Conservation (phyloP, 257 asterid species). For the Nicotiana otophora region DNA sequence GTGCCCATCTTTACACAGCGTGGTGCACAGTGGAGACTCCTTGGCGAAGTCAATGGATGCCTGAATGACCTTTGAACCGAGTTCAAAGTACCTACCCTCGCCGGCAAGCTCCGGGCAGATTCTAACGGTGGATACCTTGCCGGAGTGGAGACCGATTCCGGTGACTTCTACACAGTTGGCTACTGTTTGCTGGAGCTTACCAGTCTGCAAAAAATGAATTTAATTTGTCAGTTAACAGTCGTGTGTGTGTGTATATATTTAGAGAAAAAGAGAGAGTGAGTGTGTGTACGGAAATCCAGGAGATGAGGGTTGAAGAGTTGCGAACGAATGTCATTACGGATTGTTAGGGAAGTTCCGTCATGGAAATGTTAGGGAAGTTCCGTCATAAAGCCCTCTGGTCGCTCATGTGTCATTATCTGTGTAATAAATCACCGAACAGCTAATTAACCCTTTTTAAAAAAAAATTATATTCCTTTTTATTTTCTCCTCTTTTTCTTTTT, state of each 20-base stretch:
- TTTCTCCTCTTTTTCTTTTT: too few species aligned
- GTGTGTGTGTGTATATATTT: not conserved
- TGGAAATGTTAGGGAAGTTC: too few species aligned
- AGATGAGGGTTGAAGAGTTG: slow-evolving; percentile 40
- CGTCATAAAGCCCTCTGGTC: too few species aligned
- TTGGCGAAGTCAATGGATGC: slow-evolving; percentile 59
- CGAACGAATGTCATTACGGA: slow-evolving; percentile 22
- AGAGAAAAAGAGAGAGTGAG: not conserved
- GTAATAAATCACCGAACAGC: too few species aligned
- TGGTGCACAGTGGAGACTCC: slow-evolving; percentile 71
- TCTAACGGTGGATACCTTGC: slow-evolving; percentile 54
- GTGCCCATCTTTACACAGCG: slow-evolving; percentile 57
- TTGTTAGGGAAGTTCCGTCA: not conserved
- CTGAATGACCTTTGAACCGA: slow-evolving; percentile 45
- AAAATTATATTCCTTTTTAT: too few species aligned
- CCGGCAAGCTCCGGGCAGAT: slow-evolving; percentile 63
- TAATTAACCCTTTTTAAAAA: too few species aligned
- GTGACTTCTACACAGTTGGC: slow-evolving; percentile 50
- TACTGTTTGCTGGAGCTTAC: slow-evolving; percentile 76
- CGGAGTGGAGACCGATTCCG: slow-evolving; percentile 86
- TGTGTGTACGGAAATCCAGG: slow-evolving; percentile 61
- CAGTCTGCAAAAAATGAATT: slow-evolving; percentile 40
- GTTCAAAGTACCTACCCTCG: slow-evolving; percentile 59
- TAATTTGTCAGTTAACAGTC: not conserved
- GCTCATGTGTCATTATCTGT: too few species aligned